Conservation (phyloP, 2,329 filamentous ascomycete species). For the Colletotrichum siamense region DNA sequence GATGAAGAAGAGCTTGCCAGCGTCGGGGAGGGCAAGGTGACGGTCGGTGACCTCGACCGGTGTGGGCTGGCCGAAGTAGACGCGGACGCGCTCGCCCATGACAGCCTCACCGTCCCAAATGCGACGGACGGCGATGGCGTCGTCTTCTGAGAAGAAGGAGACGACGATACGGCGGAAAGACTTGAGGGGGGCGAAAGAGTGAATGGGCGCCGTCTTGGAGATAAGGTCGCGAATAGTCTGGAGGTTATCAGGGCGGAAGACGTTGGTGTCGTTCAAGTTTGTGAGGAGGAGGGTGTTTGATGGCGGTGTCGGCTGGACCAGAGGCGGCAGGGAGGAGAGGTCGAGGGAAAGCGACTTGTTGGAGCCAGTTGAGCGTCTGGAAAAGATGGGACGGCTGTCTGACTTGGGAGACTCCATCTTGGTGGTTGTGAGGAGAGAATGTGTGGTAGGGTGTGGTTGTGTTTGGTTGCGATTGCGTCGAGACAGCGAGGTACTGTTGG, state of each 20-base stretch:
- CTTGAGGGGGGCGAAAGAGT: constrained; percentile 81
- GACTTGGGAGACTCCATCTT: constrained; percentile 39
- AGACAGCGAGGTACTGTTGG: not conserved
- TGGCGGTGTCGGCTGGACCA: constrained; percentile 73
- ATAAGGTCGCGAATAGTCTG: constrained; percentile 76
- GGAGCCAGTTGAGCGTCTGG: constrained; percentile 47
- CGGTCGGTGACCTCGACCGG: constrained; percentile 59
- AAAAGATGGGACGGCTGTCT: constrained; percentile 33
- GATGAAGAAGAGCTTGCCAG: constrained; percentile 77
- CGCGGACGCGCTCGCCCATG: constrained; percentile 71
- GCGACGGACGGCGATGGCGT: constrained; percentile 73
- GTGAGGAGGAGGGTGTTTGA: constrained; percentile 88
- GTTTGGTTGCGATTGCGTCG: not conserved
- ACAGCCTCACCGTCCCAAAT: constrained; percentile 77
- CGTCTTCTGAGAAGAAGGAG: constrained; percentile 74
- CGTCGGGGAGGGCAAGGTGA: constrained; percentile 70
- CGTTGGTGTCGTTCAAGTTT: constrained; percentile 74
- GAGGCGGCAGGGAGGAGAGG: constrained; percentile 73
- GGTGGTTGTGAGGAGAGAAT: not conserved
- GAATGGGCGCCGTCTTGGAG: constrained; percentile 71
- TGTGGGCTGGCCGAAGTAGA: constrained; percentile 72
- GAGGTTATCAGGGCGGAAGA: constrained; percentile 78
- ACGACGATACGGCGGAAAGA: constrained; percentile 83
- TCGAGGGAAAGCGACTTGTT: constrained; percentile 70
- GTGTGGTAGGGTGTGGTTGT: not conserved